A percentile compares a stretch with the other conserved stretches of the same genome.
phyloP scores from a whole-genome alignment of 768 basidiomycete genomes.

The Pleurotus tuber-regium region DNA sequence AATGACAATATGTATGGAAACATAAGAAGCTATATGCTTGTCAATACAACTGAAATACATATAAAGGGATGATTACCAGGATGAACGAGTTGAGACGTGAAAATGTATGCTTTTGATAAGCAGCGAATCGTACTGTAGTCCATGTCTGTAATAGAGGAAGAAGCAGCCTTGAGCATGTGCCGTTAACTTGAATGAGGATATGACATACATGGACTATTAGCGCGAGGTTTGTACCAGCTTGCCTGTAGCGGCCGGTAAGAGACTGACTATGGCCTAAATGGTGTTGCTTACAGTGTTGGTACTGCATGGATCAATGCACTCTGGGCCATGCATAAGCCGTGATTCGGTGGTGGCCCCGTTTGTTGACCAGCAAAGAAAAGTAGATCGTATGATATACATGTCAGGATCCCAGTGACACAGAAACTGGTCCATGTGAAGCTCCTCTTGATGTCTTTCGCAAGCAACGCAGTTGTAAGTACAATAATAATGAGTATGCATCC shows the following conservation, averaged over 20 bases:
- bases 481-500: not conserved
- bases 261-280: not conserved
- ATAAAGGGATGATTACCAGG: not conserved
- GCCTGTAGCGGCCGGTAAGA: not conserved
- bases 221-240: not conserved
- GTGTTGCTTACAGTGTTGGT: not conserved
- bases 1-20: not conserved
- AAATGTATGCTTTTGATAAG: not conserved
- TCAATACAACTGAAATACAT: not conserved
- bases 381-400: not conserved
- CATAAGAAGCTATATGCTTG: not conserved
- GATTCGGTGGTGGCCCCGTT: slow-evolving; percentile 1
- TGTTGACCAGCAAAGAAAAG: slow-evolving; percentile 5
- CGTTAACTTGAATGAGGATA: not conserved
- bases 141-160: not conserved
- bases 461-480: not conserved
- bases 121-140: not conserved
- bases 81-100: not conserved
- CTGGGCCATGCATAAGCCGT: not conserved
- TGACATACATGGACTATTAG: not conserved
- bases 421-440: slow-evolving; percentile 4
- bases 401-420: not conserved
- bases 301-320: not conserved
- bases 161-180: not conserved
- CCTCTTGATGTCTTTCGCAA: slow-evolving; percentile 4